Evolutionary conservation across 345 rosid species (phyloP).

Genomic region (Ceriops zippeliana): DNA sequence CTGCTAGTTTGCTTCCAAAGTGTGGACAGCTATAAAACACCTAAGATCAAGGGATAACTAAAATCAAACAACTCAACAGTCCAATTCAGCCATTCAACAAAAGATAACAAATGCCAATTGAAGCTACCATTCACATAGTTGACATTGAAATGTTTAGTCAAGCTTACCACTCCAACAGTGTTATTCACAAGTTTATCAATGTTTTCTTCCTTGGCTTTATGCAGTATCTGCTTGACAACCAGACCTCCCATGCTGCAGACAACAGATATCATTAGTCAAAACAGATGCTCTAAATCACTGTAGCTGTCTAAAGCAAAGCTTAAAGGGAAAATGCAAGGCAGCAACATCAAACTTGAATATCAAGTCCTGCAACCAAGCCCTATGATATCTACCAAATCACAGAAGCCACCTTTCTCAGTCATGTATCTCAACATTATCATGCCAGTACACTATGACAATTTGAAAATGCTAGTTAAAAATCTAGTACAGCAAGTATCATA

Average conservation of each 20-base stretch:
- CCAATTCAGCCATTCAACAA: neutral
- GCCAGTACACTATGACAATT: neutral
- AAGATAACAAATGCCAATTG: neutral
- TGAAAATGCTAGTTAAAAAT: neutral
- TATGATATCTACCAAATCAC: neutral
- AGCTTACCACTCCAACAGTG: conserved; percentile 85
- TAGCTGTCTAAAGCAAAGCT: neutral
- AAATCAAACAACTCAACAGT: conserved; percentile 6
- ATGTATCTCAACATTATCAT: neutral
- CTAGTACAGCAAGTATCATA: neutral
- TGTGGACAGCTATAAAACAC: conserved; percentile 98
- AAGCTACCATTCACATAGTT: neutral
- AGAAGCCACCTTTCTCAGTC: neutral
- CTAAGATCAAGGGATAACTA: conserved; percentile 36
- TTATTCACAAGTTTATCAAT: conserved; percentile 70
- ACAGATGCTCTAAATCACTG: neutral
- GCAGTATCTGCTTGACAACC: conserved; percentile 89
- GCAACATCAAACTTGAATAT: neutral
- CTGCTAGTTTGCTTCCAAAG: conserved; percentile 97
- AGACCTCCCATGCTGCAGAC: conserved; percentile 92
- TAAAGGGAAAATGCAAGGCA: neutral
- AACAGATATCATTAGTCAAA: conserved; percentile 4
- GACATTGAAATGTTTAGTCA: conserved; percentile 11
- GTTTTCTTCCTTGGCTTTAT: conserved; percentile 82
- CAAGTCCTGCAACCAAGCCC: neutral